Evolutionary conservation across 495 filamentous ascomycete genomes (phyloP).

Genomic region (Aspergillus sclerotioniger): DNA sequence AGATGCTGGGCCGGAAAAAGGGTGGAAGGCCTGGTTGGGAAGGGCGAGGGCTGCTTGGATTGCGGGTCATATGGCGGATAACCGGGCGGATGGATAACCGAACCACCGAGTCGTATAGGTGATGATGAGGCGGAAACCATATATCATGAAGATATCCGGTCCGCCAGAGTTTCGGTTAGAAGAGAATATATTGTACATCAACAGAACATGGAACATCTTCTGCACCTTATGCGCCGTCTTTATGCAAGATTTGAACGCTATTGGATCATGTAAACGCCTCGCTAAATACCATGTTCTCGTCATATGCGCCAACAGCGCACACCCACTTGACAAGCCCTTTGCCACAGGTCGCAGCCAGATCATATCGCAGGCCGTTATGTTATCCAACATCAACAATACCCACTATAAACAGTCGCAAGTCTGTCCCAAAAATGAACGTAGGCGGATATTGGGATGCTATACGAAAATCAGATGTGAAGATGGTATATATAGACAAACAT

Average conservation of each 20-base stretch:
- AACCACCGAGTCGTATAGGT: background rate
- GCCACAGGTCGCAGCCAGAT: background rate
- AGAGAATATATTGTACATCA: background rate
- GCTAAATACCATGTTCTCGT: slow-evolving; percentile 11
- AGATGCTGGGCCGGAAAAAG: slow-evolving; percentile 3
- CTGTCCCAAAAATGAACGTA: background rate
- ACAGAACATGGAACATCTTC: background rate
- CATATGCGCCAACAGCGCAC: slow-evolving; percentile 5
- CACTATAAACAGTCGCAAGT: background rate
- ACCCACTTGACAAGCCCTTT: background rate
- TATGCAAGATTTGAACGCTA: background rate
- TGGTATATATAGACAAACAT: background rate
- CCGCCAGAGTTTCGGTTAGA: background rate
- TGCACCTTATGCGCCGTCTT: background rate
- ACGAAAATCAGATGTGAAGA: background rate
- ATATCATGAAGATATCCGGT: background rate
- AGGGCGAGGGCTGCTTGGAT: slow-evolving; percentile 30
- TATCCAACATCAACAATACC: background rate
- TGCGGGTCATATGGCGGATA: background rate
- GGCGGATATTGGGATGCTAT: background rate
- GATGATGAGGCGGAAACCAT: background rate
- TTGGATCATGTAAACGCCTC: slow-evolving; percentile 10
- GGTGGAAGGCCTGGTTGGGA: slow-evolving; percentile 30
- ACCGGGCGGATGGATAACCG: background rate
- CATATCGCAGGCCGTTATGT: background rate